Base-by-base conservation (phyloP, 2,329 filamentous ascomycete genomes). In the Lanzia echinophila region DNA sequence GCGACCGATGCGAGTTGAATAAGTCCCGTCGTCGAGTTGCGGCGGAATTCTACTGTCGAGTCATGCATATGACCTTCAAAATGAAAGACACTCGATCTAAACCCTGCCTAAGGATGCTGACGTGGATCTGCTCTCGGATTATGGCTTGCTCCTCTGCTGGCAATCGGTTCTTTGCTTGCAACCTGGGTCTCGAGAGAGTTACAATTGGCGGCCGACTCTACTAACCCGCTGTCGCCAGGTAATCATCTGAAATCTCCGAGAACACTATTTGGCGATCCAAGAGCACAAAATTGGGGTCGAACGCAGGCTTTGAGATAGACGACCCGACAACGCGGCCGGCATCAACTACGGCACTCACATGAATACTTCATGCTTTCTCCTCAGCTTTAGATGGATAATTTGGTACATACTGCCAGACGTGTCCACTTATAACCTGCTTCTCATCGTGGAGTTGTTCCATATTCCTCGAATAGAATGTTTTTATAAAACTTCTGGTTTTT, bases 201-300 rank as follows among this genome's bases (percentile, higher is more conserved):
- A 41, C 38, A 41, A 41, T 41, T 41, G 12, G 32, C 24, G 22
- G 39, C 28, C n/a, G 19, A 38, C 8, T 36, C 39, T 3, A 17
- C 10, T n/a, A 34, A 17, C 7, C 15, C 32, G n/a, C n/a, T 38
- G 28, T 70, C 67, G 2, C 56, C 71, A 2, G 51, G 48, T 72
- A 70, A 44, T 73, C 67, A 50, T 75, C 72, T 6, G 59, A 58
- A 3, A 73, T 59, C 36, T 75, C 70, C 54, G 58, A 68, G 57
- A 73, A 75, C 4, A 75, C 54, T 2, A 74, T 42, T 36, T 73
- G 60, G 1, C 71, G 71, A 46, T 74, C 62, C 13, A 62, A 59
- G 0, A 75, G 50, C 6, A 71, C 64, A 24, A 75, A 62, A 59
- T 74, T 74, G 45, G 65, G 69, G 54, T 74, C 72, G 1, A 75